Base-by-base conservation (phyloP, 179 eudicot species). In the Dionaea muscipula region DNA sequence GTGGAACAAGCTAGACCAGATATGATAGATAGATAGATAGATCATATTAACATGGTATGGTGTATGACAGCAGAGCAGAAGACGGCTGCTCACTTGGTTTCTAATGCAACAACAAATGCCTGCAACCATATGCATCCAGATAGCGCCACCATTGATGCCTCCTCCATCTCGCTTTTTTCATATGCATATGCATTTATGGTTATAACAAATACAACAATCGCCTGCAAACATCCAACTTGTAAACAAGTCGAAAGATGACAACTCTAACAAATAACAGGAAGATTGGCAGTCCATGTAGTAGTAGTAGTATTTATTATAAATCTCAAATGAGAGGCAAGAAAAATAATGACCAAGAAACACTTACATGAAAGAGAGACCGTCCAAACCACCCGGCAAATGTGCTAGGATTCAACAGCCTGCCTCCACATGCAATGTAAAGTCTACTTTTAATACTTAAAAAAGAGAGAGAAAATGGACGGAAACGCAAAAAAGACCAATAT, bases 351-450 rank as follows among this genome's bases (percentile, higher is more conserved):
- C n/a, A 28, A 28, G 16, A 54, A 47, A 47, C 55, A 66, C 89
- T 73, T 64, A 91, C 98, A 67, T 91, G 98, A 66, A 78, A 91
- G 49, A 91, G 81, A 57, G 98, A 81, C 43, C 94, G 86, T 51
- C 98, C 96, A 61, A 91, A 91, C 98, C 98, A 91, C 64, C 98
- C 96, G 64, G 98, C 98, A 71, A 91, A 91, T 27, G 96, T 91
- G 74, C 93, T 87, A 53, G 96, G 96, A 64, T 88, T 91, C 56
- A 91, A 76, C 72, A 91, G 82, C 80, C 98, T 91, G 89, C 45
- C 59, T 44, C 68, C 69, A 59, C 36, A 53, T 24, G 18, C 31
- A 57, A 36, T 39, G 17, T 15, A 39, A 39, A 13, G 12, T 14
- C 15, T 33, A 39, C 7, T 16, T 39, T 16, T 4, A 39, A 12